phyloP scores from a whole-genome alignment of 225 moss, liverwort and hornwort genomes.

The Bryum argenteum region DNA sequence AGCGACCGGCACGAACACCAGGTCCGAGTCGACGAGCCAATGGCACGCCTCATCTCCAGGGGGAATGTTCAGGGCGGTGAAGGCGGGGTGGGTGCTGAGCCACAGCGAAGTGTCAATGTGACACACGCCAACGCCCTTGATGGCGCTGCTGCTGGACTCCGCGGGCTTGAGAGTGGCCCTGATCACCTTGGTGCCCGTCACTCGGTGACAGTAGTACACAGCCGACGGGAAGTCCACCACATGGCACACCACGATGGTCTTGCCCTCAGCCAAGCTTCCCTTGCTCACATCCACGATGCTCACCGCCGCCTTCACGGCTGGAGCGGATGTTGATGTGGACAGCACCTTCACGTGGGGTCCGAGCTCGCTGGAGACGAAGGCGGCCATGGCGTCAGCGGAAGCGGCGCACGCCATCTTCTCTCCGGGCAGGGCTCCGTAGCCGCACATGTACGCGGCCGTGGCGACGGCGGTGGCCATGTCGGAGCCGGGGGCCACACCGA shows the following conservation, averaged over 20 bases:
- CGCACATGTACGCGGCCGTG: slow-evolving; percentile 4
- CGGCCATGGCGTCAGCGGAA: neutral
- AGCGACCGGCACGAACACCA: slow-evolving; percentile 8
- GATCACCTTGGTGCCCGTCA: slow-evolving; percentile 26
- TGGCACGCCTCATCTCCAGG: slow-evolving; percentile 17
- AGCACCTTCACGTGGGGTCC: neutral
- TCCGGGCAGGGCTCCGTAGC: neutral
- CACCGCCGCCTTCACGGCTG: neutral
- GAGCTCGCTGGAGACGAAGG: neutral
- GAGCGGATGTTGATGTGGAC: neutral
- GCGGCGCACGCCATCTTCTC: neutral
- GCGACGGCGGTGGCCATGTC: slow-evolving; percentile 12
- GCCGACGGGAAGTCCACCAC: no score
- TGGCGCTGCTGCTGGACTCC: neutral
- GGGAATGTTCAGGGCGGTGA: slow-evolving; percentile 22
- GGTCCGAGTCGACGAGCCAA: neutral
- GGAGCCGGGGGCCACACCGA: neutral
- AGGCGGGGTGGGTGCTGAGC: slow-evolving; percentile 29
- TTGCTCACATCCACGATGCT: neutral
- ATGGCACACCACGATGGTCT: no score
- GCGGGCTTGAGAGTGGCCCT: neutral
- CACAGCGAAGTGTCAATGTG: slow-evolving; percentile 28
- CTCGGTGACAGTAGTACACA: no score
- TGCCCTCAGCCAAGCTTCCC: no score
- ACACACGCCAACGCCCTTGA: slow-evolving; percentile 14